Base-by-base conservation (phyloP, 495 filamentous ascomycete species). In the Opeltia flavorubescens region DNA sequence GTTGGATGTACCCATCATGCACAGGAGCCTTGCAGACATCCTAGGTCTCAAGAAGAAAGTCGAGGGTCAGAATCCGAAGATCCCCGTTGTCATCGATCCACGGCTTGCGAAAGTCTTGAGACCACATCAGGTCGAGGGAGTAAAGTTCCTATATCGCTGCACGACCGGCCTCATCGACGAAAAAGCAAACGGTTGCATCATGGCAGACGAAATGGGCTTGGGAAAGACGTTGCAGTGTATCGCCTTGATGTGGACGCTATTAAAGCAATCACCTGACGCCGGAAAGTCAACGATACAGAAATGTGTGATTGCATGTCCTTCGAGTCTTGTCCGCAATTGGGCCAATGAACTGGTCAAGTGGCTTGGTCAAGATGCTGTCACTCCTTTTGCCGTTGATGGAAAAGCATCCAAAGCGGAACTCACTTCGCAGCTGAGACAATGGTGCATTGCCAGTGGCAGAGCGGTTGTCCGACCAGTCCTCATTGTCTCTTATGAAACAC, bases 131-230 rank as follows among this genome's bases (percentile, higher is more conserved):
- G 83, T 99, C 31, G 91, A 96, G 61, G 91, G 91, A 60, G 91
- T 99, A 35, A 95, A 94, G 71, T 99, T 99, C 58, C 77, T 99
- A 67, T 99, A 96, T 62, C 73, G 76, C 44, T 93, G 85, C 60
- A 86, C 87, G 17, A 96, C 89, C 21, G 91, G 91, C 5, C 71
- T 96, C 74, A 80, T 96, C 52, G 91, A 99, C 59, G 75, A 80
- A 35, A 91, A 88, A 47, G 93, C 93, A 20, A 85, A 95, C 64
- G 91, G 91, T 0, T 96, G 91, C 60, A 99, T 99, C 60, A 99
- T 99, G 91, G 91, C 91, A 52, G 91, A 99, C 59, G 91, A 95
- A 55, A 99, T 99, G 91, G 91, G 91, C 36, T 64, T 99, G 27
- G 91, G 91, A 38, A 99, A 99, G 66, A 99, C 91, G 11, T 65